Base-by-base conservation (phyloP, 1,284 basidiomycete species). In the Moesziomyces sp. region DNA sequence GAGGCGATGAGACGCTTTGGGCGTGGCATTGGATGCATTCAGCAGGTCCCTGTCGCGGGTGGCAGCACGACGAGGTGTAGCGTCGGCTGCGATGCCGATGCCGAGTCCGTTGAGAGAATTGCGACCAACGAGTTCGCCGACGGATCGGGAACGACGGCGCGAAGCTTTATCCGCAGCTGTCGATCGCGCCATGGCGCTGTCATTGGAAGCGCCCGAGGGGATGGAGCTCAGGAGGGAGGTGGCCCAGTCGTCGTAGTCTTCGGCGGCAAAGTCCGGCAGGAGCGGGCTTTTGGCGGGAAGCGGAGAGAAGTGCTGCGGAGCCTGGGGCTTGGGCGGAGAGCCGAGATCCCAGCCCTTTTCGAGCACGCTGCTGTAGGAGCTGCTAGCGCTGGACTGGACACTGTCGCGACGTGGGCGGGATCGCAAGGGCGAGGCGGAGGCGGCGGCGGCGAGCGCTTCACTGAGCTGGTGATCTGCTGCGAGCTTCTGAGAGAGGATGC, bases 361-460 rank as follows among this genome's bases (percentile, higher is more conserved):
- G 23, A 78, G 62, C 18, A 78, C 76, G 44, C 71, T 74, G 55
- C 71, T 74, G 52, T 78, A 78, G 0, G 76, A 71, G 33, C 59
- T 78, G 60, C 76, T 78, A 40, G 76, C 65, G 26, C 45, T 59
- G 42, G 76, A 78, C 9, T 64, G 46, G 43, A 33, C 33, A 38
- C 61, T 63, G n/a, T 69, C 61, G 33, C 58, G 48, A 19, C 58
- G 55, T 6, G 51, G 44, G 8, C 47, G 54, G 19, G n/a, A 44
- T 9, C 11, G 24, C n/a, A 13, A 33, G 19, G 56, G 40, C 18
- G 35, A 40, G 38, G 58, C n/a, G 5, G 44, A 33, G 8, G 45
- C 21, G 9, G 57, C 46, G 5, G 55, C 51, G 26, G 55, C 52
- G 5, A 71, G 23, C 0, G 50, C 52, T 19, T 56, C 51, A 48